Evolutionary conservation across 2,329 filamentous ascomycete genomes (phyloP).

Genomic region (Lizonia empirigonia): DNA sequence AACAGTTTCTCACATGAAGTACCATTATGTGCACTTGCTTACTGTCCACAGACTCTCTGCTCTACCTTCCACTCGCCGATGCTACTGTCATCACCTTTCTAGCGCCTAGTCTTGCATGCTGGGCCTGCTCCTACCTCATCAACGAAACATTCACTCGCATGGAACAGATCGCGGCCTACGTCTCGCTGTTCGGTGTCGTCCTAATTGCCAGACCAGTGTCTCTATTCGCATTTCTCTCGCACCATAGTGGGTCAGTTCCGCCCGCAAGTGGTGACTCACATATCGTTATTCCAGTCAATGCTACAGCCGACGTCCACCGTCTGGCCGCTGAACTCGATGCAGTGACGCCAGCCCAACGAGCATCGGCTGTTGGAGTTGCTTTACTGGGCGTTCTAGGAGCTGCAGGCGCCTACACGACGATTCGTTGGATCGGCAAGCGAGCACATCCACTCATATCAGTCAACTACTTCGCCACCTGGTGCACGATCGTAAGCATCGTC

Average conservation of each 20-base stretch:
- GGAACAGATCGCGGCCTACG: constrained; percentile 75
- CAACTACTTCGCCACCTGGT: constrained; percentile 79
- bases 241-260: constrained; percentile 24
- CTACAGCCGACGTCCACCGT: constrained; percentile 24
- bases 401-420: constrained; percentile 73
- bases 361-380: constrained; percentile 72
- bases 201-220: constrained; percentile 77
- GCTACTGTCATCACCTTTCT: constrained; percentile 91
- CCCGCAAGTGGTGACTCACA: constrained; percentile 5
- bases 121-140: constrained; percentile 76
- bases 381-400: constrained; percentile 79
- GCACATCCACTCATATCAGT: constrained; percentile 84
- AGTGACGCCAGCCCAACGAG: constrained; percentile 67
- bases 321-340: constrained; percentile 48
- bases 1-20: not conserved
- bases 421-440: constrained; percentile 79
- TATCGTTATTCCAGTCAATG: constrained; percentile 38
- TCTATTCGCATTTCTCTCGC: constrained; percentile 54
- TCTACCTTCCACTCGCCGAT: constrained; percentile 83
- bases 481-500: constrained; percentile 68
- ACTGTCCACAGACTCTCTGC: constrained; percentile 59
- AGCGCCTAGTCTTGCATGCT: constrained; percentile 76
- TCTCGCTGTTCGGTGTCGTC: constrained; percentile 80
- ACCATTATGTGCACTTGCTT: constrained; percentile 5
- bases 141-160: constrained; percentile 78